Conservation (phyloP, 345 rosid genomes). For the Lepidium didymum region DNA sequence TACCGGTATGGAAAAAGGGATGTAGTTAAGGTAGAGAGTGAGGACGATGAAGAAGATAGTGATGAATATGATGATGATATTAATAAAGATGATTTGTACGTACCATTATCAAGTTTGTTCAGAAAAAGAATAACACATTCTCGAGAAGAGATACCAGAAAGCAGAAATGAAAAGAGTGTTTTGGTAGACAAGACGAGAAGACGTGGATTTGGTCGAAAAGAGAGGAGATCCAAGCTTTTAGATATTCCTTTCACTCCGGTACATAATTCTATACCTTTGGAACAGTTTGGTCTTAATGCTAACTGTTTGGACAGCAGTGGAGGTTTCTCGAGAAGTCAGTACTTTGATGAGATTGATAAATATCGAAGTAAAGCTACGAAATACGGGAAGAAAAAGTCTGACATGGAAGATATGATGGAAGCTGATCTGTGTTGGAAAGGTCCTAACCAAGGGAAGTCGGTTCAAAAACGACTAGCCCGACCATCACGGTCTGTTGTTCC, state of each 20-base stretch:
- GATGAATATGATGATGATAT: neutral
- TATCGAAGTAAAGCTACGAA: constrained; percentile 20
- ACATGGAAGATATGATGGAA: constrained; percentile 44
- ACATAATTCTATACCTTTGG: constrained; percentile 26
- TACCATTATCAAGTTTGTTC: constrained; percentile 47
- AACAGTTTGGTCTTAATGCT: constrained; percentile 29
- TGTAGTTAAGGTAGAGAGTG: constrained; percentile 26
- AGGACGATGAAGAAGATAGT: constrained; percentile 13
- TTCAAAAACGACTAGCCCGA: constrained; percentile 2
- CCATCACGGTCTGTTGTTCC: constrained; percentile 3
- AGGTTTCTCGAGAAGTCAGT: constrained; percentile 10
- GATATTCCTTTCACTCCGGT: constrained; percentile 48
- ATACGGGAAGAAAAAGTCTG: constrained; percentile 23
- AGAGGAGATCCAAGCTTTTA: constrained; percentile 30
- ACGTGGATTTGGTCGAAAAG: constrained; percentile 13
- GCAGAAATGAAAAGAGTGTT: neutral
- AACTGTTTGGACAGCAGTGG: neutral
- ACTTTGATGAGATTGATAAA: constrained; percentile 20
- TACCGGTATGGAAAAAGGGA: neutral
- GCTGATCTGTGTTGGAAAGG: constrained; percentile 36
- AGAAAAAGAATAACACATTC: neutral
- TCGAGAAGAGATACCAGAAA: neutral
- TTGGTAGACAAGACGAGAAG: constrained; percentile 13
- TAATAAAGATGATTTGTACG: constrained; percentile 23
- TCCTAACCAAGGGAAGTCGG: constrained; percentile 20